Conservation (phyloP, 2,329 filamentous ascomycete genomes). For the Volutella citrinella region DNA sequence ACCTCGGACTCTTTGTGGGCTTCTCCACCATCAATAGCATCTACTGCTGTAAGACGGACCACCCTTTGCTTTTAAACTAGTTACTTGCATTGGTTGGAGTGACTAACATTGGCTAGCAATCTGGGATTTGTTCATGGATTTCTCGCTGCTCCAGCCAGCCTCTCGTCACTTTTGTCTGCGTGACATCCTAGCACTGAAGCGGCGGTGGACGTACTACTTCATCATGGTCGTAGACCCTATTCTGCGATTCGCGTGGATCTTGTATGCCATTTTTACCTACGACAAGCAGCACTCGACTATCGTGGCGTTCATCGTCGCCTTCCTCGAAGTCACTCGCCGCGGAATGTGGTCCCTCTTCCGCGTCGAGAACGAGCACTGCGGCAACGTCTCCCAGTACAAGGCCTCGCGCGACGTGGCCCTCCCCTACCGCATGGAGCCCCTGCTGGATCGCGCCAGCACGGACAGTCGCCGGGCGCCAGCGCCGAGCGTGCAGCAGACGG, state of each 20-base stretch:
- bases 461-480: constrained; percentile 22
- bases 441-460: constrained; percentile 40
- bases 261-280: constrained; percentile 81
- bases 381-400: constrained; percentile 86
- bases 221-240: constrained; percentile 83
- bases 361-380: constrained; percentile 96
- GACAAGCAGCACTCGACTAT: constrained; percentile 80
- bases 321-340: constrained; percentile 79
- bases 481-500: constrained; percentile 2
- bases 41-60: constrained; percentile 70
- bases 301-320: constrained; percentile 73
- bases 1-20: constrained; percentile 71
- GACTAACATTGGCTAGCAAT: constrained; percentile 49
- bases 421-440: constrained; percentile 65
- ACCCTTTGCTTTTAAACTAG: background rate
- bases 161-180: constrained; percentile 68
- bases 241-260: constrained; percentile 90
- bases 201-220: constrained; percentile 77
- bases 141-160: constrained; percentile 79
- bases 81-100: background rate
- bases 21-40: constrained; percentile 80
- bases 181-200: constrained; percentile 75
- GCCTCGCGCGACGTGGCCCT: constrained; percentile 84
- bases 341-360: constrained; percentile 91
- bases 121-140: constrained; percentile 97